Evolutionary conservation across 257 asterid species (phyloP).

Genomic region (Knoxia roxburghii): DNA sequence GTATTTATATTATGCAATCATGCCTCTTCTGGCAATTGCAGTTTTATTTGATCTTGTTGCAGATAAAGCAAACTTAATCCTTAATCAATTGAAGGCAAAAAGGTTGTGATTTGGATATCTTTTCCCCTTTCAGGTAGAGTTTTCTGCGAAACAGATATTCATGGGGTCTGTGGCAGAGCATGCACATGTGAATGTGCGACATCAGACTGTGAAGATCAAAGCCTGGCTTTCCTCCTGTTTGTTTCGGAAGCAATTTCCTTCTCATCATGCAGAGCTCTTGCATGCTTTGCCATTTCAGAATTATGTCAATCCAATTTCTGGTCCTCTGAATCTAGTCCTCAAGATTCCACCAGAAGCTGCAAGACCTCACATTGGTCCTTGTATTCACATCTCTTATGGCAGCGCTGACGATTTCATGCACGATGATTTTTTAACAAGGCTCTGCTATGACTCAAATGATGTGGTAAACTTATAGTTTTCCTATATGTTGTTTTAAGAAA

Average conservation of each 20-base stretch:
- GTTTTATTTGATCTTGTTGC: not conserved
- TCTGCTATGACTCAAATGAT: slow-evolving; percentile 79
- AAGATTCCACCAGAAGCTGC: slow-evolving; percentile 60
- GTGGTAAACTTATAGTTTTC: slow-evolving; percentile 41
- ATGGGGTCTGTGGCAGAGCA: slow-evolving; percentile 77
- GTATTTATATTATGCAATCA: not conserved
- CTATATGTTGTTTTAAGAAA: slow-evolving; percentile 9
- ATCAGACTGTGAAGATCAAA: slow-evolving; percentile 57
- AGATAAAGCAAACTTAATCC: not conserved
- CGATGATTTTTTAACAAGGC: slow-evolving; percentile 62
- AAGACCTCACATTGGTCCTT: slow-evolving; percentile 77
- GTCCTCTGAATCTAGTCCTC: slow-evolving; percentile 71
- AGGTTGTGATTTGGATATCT: not conserved
- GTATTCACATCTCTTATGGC: slow-evolving; percentile 70
- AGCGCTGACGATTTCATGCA: slow-evolving; percentile 64
- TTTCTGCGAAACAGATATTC: slow-evolving; percentile 54
- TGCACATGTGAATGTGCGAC: slow-evolving; percentile 59
- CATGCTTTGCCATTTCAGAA: slow-evolving; percentile 77
- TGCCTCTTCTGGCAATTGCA: not conserved
- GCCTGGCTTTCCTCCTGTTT: slow-evolving; percentile 76
- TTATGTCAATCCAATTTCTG: slow-evolving; percentile 70
- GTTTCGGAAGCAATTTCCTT: slow-evolving; percentile 75
- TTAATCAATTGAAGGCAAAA: not conserved
- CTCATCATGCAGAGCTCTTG: slow-evolving; percentile 64
- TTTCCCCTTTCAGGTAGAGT: slow-evolving; percentile 66